Evolutionary conservation across 2,329 filamentous ascomycete species (phyloP), one percentile per base, ranked within the genome.

Genomic region (Stachybotrys chartarum): DNA sequence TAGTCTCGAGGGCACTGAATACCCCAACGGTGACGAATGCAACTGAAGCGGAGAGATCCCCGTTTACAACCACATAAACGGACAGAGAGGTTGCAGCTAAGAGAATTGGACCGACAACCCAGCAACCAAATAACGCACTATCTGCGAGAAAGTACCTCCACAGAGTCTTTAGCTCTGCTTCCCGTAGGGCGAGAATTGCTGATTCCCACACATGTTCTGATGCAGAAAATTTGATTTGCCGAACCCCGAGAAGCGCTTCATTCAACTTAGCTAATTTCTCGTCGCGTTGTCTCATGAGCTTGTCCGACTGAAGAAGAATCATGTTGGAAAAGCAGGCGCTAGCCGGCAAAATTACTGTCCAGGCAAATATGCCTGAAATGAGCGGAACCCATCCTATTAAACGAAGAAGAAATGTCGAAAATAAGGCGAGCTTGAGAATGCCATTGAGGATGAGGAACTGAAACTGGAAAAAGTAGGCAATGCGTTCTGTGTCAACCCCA

Each of bases 191-290:
- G 70, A 66, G 59, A 48, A 94, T 88, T 57, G 85, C 87, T n/a
- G 78, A 76, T 66, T 91, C 83, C 89, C 90, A 93, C 61, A 88
- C 82, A 18, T 75, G 72, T 68, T 93, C 90, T 2, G 91, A 71
- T 1, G 89, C 89, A 0, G 88, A 88, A 62, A 93, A 91, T 64
- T 94, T 94, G 72, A 94, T 90, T 68, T 94, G 90, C 1, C 88
- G 82, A 59, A 93, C 92, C 8, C 89, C 89, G 61, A 88, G 82
- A 1, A 94, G 72, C 0, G 86, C 87, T 68, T 94, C 89, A 1
- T 87, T 88, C 31, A 94, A 79, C 12, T 91, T 80, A 0, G 81
- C 85, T 71, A 91, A 79, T 70, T 92, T 93, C 54, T 83, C 78
- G 67, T 93, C 90, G 47, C 89, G 78, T 32, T 85, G 77, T 65